Conservation (phyloP, 202 grass and related monocot genomes). For the Elaeis oleifera region DNA sequence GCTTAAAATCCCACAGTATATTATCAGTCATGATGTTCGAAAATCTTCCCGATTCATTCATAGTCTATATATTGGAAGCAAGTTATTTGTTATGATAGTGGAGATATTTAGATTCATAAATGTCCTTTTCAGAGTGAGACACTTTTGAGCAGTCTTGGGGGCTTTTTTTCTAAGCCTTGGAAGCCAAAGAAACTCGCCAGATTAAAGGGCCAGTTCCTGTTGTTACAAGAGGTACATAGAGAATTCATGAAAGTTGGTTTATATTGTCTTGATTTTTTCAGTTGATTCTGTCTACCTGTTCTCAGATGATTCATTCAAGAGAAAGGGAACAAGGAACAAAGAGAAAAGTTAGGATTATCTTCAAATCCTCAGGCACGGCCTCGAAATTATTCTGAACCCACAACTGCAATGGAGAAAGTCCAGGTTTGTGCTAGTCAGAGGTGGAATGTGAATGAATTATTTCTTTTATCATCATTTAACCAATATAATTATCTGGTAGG, state of each 20-base stretch:
- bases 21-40: too few relatives aligned
- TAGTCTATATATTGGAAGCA: not conserved
- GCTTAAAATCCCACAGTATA: too few relatives aligned
- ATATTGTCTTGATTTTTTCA: too few relatives aligned
- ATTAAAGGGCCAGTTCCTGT: constrained; percentile 24
- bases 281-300: not conserved
- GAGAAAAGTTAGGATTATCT: constrained; percentile 50
- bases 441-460: too few relatives aligned
- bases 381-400: constrained; percentile 32
- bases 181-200: constrained; percentile 20
- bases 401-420: constrained; percentile 52
- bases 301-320: constrained; percentile 40
- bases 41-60: too few relatives aligned
- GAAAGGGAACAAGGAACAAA: constrained; percentile 47
- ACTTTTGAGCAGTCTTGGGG: constrained; percentile 23
- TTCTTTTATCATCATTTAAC: too few relatives aligned
- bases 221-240: constrained; percentile 9
- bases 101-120: not conserved
- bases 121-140: constrained; percentile 15
- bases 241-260: too few relatives aligned
- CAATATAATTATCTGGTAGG: not conserved
- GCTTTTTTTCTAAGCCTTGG: constrained; percentile 26
- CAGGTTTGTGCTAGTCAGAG: constrained; percentile 34
- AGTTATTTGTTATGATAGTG: not conserved
- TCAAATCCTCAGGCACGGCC: not conserved